Base-by-base conservation (phyloP, 371 early-diverging fungal species). In the Dinochytrium kinnereticum region DNA sequence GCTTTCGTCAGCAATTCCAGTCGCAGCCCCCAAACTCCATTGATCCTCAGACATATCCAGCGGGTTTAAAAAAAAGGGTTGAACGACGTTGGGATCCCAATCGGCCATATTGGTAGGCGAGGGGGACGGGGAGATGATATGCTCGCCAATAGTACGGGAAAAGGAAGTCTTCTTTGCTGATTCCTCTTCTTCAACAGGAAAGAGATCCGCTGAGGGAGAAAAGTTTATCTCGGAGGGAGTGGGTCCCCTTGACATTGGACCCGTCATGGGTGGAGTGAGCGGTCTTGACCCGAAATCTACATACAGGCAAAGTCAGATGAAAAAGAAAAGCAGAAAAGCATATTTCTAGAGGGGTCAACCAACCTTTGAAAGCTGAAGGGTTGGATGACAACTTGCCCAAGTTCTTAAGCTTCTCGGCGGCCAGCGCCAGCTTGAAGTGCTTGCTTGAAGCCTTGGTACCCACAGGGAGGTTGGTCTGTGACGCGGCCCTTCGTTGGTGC, bases 311-410 rank as follows among this genome's bases (percentile, higher is more conserved):
- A 53, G 10, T 53, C n/a, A 24, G 26, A 13, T n/a, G 55, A 53
- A 5, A 26, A 24, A n/a, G 55, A 26, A 5, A 13, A 13, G 26
- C 13, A 15, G 26, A 53, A 53, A 53, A 53, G 5, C 13, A 53
- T 21, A n/a, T 5, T 26, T 26, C 55, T 53, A 53, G 26, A 53
- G 55, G n/a, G 5, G 55, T 5, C 13, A 53, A 7, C 55, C 5
- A 7, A 53, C 55, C 55, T 53, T 24, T 53, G 24, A 53, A 53
- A 53, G 55, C 55, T 26, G 55, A 53, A n/a, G n/a, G n/a, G n/a
- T n/a, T n/a, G n/a, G n/a, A n/a, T n/a, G n/a, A n/a, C n/a, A n/a
- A n/a, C n/a, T n/a, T n/a, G n/a, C n/a, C n/a, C n/a, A n/a, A 53
- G 13, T 24, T 24, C 44, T 44, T 19, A 19, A 44, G 19, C 44